Base-by-base conservation (phyloP, 2,329 filamentous ascomycete species). In the Fusarium irregulare region DNA sequence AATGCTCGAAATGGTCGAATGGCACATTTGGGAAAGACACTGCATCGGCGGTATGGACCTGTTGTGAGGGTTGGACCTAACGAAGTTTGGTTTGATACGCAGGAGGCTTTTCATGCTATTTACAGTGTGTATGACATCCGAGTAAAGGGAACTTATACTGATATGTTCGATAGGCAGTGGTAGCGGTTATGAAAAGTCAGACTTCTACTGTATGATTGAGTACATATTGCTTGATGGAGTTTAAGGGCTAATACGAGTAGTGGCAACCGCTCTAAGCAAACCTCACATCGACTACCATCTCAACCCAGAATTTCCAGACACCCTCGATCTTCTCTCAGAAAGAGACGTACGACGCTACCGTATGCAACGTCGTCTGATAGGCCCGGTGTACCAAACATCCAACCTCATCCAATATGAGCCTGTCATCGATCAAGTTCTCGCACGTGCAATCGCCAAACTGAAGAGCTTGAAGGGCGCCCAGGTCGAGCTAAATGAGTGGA, bases 1-100 rank as follows among this genome's bases (percentile, higher is more conserved):
- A 80, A 86, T 5, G 81, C 81, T 4, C 78, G 82, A 11, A 78
- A 82, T 37, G 86, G 86, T 0, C 78, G 76, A 3, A 79, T 84
- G 72, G 76, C 78, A 7, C 68, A 76, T 10, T 54, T 88, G 5
- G 83, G 81, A 2, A 80, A 77, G 70, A 78, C 76, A 0, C 66
- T 88, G n/a, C 86, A 87, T 57, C 62, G 70, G 0, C 74, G 61
- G 13, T 87, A 87, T 62, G 86, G 86, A 0, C 80, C 83, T 0
- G 77, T 81, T 4, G 86, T 88, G n/a, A 80, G 86, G 1, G 81
- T 88, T 10, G 84, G 84, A 0, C 86, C 86, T 0, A 81, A 86
- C 34, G 86, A 88, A 70, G 79, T 88, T 8, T 87, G 85, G 83
- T 83, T 87, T 28, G 77, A 83, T 60, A 84, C 81, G 4, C 78